Conservation (phyloP, 257 asterid species). For the Hygrophila difformis region DNA sequence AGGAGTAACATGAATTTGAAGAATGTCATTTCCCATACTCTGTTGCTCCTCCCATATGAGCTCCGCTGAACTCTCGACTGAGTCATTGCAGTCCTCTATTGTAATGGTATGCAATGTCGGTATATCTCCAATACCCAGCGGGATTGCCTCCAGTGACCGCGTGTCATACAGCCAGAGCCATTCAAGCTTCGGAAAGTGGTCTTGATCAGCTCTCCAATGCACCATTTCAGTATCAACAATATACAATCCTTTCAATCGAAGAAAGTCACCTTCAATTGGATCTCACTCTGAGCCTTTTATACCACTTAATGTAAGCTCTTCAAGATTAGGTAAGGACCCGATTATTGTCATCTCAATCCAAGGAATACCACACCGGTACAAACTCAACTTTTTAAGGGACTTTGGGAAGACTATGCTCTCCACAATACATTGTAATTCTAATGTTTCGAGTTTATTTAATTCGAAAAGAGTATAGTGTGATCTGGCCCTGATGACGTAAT, state of each 20-base stretch:
- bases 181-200: conserved; percentile 17
- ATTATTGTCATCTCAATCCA: conserved; percentile 4
- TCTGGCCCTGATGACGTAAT: too few relatives aligned
- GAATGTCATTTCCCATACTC: conserved; percentile 10
- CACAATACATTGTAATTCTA: not conserved
- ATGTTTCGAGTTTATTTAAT: conserved; percentile 12
- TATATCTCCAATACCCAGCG: conserved; percentile 13
- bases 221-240: conserved; percentile 5
- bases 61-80: conserved; percentile 5
- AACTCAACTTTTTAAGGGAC: conserved; percentile 11
- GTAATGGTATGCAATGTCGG: conserved; percentile 12
- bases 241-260: not conserved
- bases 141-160: conserved; percentile 9
- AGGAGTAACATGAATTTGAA: conserved; percentile 9
- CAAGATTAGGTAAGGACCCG: conserved; percentile 14
- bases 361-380: conserved; percentile 2
- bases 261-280: conserved; percentile 14
- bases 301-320: conserved; percentile 16
- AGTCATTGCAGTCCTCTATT: not conserved
- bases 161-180: not conserved
- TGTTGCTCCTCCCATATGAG: conserved; percentile 15
- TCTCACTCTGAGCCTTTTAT: conserved; percentile 3
- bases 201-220: conserved; percentile 10
- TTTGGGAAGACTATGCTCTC: not conserved
- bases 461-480: not conserved